These are phyloP conservation scores for Pachysolen tannophilus DNA, from an alignment of 805 yeast genomes.

Conservation along the genomic window DNA sequence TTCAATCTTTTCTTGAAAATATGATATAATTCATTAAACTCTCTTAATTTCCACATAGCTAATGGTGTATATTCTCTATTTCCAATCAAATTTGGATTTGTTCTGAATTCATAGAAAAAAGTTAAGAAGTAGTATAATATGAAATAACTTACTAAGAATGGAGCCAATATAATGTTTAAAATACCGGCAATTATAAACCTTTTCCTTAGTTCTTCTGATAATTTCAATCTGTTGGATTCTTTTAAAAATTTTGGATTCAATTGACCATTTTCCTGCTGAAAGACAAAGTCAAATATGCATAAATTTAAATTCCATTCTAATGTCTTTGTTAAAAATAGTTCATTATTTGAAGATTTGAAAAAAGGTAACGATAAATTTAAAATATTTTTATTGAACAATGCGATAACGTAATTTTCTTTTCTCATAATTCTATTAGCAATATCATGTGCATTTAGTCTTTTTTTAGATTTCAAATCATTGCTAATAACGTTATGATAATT, in stretches of 20 bases:
- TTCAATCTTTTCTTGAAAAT: slow-evolving; percentile 74
- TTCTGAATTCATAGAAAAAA: slow-evolving; percentile 86
- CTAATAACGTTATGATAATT: slow-evolving; percentile 22
- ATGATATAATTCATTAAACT: slow-evolving; percentile 88
- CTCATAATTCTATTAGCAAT: slow-evolving; percentile 96
- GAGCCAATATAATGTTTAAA: slow-evolving; percentile 74
- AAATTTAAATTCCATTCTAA: slow-evolving; percentile 91
- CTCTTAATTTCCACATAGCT: slow-evolving; percentile 94
- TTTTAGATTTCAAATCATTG: slow-evolving; percentile 59
- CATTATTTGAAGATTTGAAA: slow-evolving; percentile 22
- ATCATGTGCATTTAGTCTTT: slow-evolving; percentile 82
- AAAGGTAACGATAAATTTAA: slow-evolving; percentile 57
- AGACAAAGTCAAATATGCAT: slow-evolving; percentile 80
- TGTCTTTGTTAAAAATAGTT: slow-evolving; percentile 60
- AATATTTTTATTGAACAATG: slow-evolving; percentile 72
- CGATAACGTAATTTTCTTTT: slow-evolving; percentile 88
- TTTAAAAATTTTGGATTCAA: slow-evolving; percentile 63
- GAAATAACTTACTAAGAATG: slow-evolving; percentile 79
- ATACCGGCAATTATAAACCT: slow-evolving; percentile 85
- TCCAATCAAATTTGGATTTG: slow-evolving; percentile 77
- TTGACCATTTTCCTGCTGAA: slow-evolving; percentile 73
- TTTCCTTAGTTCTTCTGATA: slow-evolving; percentile 64
- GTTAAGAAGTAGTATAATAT: slow-evolving; percentile 77
- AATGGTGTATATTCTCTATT: slow-evolving; percentile 86
- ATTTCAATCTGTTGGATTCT: slow-evolving; percentile 55